phyloP scores from a whole-genome alignment of 805 yeast genomes.

The Saccharomycopsis javanensis region DNA sequence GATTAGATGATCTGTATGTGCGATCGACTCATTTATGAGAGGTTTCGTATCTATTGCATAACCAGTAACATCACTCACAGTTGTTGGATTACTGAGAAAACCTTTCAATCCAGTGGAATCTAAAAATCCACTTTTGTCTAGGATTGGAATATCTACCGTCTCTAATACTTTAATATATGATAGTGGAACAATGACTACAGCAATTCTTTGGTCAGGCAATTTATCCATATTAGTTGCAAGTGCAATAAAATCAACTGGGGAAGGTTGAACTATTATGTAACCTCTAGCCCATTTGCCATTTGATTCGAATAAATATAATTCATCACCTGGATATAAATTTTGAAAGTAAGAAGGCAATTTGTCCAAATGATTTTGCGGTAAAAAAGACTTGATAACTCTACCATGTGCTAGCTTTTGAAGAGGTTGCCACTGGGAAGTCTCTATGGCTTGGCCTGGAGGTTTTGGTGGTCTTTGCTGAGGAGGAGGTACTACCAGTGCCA shows the following conservation, averaged over 20 bases:
- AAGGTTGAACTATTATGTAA: conserved; percentile 56
- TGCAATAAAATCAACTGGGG: conserved; percentile 61
- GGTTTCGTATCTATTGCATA: conserved; percentile 16
- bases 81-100: conserved; percentile 22
- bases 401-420: conserved; percentile 37
- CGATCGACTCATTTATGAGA: conserved; percentile 22
- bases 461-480: neutral
- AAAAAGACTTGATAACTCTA: conserved; percentile 33
- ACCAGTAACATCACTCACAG: conserved; percentile 19
- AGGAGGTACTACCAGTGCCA: neutral
- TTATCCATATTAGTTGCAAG: conserved; percentile 44
- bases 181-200: conserved; percentile 53
- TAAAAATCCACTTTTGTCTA: conserved; percentile 21
- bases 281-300: conserved; percentile 70
- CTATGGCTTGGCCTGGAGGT: neutral
- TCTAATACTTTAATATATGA: conserved; percentile 40
- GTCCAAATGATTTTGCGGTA: conserved; percentile 33
- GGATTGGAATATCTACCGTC: conserved; percentile 32
- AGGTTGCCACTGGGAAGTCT: conserved; percentile 35
- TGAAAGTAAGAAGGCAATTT: conserved; percentile 31
- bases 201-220: conserved; percentile 46
- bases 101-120: conserved; percentile 19
- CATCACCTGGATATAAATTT: conserved; percentile 68
- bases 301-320: conserved; percentile 61
- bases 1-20: conserved; percentile 19